Evolutionary conservation across 768 basidiomycete species (phyloP).

Genomic region (Rhizopogon vesiculosus): DNA sequence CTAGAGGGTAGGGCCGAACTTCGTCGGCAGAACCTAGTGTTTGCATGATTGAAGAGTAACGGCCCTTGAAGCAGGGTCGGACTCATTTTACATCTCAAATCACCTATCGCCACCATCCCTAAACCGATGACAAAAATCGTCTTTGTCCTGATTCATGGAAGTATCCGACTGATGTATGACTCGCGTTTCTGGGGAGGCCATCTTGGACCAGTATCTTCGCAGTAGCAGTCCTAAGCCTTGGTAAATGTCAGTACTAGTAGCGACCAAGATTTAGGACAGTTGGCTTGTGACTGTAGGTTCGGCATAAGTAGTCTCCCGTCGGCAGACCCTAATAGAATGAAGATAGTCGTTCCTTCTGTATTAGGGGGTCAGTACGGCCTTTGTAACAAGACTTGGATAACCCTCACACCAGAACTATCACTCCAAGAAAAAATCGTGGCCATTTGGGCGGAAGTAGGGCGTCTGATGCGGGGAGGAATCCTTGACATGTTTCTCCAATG

Average conservation of each 20-base stretch:
- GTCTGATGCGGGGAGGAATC: no score
- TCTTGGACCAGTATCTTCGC: background rate
- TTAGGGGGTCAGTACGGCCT: no score
- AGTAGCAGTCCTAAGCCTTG: background rate
- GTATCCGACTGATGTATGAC: background rate
- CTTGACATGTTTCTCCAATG: no score
- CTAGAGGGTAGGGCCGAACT: background rate
- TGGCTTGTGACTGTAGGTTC: no score
- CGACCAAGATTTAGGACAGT: background rate
- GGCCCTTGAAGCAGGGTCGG: background rate
- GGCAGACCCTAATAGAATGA: no score
- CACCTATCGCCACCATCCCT: conserved; percentile 61
- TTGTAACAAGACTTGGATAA: no score
- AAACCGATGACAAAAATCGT: conserved; percentile 36
- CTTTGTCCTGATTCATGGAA: background rate
- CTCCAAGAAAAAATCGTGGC: no score
- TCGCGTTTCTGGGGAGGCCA: background rate
- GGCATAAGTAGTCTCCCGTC: no score
- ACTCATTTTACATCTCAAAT: background rate
- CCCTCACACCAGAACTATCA: no score
- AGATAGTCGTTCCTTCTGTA: no score
- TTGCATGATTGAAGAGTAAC: background rate
- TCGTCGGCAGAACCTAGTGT: no score
- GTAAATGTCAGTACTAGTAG: background rate
- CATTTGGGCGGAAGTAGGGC: no score